Percentiles rank a stretch among this genome's conserved stretches.
phyloP scores from a whole-genome alignment of 2,329 filamentous ascomycete genomes.

The Colletotrichum theobromicola region DNA sequence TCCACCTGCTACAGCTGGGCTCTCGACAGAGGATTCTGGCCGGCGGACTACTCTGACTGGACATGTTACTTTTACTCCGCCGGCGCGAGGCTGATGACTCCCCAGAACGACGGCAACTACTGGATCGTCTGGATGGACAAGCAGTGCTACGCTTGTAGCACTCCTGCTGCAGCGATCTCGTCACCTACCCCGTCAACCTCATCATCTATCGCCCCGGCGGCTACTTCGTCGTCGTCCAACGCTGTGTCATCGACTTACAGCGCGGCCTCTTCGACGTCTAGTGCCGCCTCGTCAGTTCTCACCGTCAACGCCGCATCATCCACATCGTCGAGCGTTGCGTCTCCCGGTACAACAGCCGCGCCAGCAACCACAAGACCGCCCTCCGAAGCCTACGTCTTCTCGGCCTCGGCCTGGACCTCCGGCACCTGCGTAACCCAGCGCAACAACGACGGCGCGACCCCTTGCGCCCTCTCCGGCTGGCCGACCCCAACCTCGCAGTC shows the following conservation, averaged over 20 bases:
- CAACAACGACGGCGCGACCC: not conserved
- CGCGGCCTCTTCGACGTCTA: not conserved
- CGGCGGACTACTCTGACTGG: not conserved
- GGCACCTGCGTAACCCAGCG: not conserved
- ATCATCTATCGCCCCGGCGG: not conserved
- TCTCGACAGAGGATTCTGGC: constrained; percentile 1
- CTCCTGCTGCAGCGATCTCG: not conserved
- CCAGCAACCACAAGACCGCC: not conserved
- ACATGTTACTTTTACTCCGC: constrained; percentile 11
- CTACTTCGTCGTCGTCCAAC: not conserved
- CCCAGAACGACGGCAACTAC: not conserved
- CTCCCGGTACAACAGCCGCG: not conserved
- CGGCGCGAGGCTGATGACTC: not conserved
- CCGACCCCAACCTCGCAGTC: not conserved
- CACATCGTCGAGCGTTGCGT: not conserved
- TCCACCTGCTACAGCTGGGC: not conserved
- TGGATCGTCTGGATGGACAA: constrained; percentile 9
- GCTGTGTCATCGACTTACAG: not conserved
- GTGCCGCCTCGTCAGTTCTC: not conserved
- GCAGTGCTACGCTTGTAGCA: not conserved
- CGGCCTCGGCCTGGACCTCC: not conserved
- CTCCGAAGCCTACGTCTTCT: not conserved
- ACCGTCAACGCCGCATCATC: not conserved
- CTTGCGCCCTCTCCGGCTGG: constrained; percentile 1
- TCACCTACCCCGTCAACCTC: not conserved